Percentiles rank a stretch among this genome's conserved stretches.
These are phyloP conservation scores for Withania somnifera DNA, from an alignment of 305 asterid genomes.

Conservation along the genomic window DNA sequence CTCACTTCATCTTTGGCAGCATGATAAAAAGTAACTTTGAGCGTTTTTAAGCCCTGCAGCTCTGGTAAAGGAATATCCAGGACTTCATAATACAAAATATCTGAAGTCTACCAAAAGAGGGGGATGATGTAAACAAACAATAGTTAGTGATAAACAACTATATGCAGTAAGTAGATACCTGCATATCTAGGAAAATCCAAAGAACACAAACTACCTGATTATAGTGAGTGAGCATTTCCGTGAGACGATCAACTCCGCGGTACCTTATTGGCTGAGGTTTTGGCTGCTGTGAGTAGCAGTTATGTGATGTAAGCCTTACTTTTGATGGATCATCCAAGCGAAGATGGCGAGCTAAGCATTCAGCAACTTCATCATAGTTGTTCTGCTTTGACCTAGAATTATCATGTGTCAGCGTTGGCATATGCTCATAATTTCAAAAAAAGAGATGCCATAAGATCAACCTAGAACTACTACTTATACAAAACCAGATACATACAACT, in stretches of 20 bases:
- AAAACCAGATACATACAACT: slow-evolving; percentile 25
- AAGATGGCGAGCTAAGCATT: slow-evolving; percentile 24
- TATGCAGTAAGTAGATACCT: not conserved
- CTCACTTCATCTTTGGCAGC: slow-evolving; percentile 68
- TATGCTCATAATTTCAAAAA: too few species aligned
- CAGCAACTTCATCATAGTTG: slow-evolving; percentile 34
- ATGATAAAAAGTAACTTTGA: slow-evolving; percentile 62
- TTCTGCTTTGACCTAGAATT: slow-evolving; percentile 29
- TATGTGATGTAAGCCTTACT: slow-evolving; percentile 40
- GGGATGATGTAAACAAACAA: slow-evolving; percentile 3
- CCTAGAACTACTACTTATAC: not conserved
- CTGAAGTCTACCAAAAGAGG: slow-evolving; percentile 37
- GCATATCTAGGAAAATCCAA: not conserved
- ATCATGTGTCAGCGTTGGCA: too few species aligned
- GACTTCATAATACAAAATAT: slow-evolving; percentile 65
- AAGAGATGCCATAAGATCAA: not conserved
- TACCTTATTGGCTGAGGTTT: slow-evolving; percentile 46
- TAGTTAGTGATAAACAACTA: not conserved
- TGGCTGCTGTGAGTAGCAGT: slow-evolving; percentile 65
- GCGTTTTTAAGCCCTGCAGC: slow-evolving; percentile 64
- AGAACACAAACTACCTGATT: slow-evolving; percentile 25
- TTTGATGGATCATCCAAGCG: slow-evolving; percentile 34
- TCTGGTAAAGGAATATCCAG: slow-evolving; percentile 84
- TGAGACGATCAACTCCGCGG: slow-evolving; percentile 24
- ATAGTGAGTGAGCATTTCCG: slow-evolving; percentile 39